Percentiles rank a stretch among this genome's conserved stretches.
phyloP scores from a whole-genome alignment of 768 basidiomycete species.

The Mycena vitilis region DNA sequence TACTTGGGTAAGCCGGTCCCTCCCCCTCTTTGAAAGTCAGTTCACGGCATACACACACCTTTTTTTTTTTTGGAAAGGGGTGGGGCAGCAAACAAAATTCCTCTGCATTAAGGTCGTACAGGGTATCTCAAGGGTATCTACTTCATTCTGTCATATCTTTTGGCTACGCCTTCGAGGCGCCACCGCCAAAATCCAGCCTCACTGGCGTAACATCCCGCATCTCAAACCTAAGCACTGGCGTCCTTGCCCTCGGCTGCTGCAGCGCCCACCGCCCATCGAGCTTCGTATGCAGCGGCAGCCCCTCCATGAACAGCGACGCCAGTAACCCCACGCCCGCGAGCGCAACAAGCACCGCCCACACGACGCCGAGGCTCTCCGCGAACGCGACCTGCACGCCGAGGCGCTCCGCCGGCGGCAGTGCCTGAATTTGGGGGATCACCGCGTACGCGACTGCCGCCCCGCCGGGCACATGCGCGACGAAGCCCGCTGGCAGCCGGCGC shows the following conservation, averaged over 20 bases:
- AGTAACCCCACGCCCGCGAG: constrained; percentile 43
- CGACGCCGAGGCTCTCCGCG: constrained; percentile 39
- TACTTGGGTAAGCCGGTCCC: too few species aligned
- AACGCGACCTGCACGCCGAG: constrained; percentile 39
- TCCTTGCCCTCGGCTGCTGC: not conserved
- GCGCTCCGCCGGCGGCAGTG: constrained; percentile 34
- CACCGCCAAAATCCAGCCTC: not conserved
- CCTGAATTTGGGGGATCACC: constrained; percentile 41
- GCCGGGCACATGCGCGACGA: not conserved
- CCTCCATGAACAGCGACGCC: constrained; percentile 41
- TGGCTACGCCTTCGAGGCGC: too few species aligned
- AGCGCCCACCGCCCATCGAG: constrained; percentile 48
- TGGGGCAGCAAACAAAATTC: too few species aligned
- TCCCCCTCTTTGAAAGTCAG: too few species aligned
- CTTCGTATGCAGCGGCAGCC: constrained; percentile 41
- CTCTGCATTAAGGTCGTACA: too few species aligned
- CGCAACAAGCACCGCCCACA: constrained; percentile 48
- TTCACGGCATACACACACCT: too few species aligned
- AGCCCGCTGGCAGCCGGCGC: constrained; percentile 38
- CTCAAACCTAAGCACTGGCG: constrained; percentile 4
- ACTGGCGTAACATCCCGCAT: not conserved
- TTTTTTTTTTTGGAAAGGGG: too few species aligned
- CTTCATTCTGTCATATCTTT: too few species aligned
- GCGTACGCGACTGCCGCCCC: constrained; percentile 41
- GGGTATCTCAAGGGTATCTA: too few species aligned